phyloP scores from a whole-genome alignment of 1,284 basidiomycete species.

The Cutaneotrichosporon mucoides region DNA sequence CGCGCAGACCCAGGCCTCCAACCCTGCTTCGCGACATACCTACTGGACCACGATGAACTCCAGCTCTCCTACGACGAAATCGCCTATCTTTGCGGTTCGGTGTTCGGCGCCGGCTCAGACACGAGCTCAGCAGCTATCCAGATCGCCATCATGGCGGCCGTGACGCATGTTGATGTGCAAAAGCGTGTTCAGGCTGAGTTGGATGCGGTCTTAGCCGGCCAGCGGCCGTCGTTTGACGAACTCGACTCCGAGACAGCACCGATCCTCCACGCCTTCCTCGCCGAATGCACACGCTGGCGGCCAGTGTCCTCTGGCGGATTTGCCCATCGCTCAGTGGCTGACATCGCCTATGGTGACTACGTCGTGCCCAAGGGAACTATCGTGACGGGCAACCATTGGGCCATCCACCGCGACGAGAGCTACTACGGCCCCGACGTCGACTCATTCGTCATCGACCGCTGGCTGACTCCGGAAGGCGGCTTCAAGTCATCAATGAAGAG shows the following conservation, averaged over 20 bases:
- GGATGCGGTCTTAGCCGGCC: conserved; percentile 49
- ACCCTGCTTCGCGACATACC: conserved; percentile 10
- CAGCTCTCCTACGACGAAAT: conserved; percentile 13
- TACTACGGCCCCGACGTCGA: conserved; percentile 28
- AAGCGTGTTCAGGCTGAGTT: conserved; percentile 59
- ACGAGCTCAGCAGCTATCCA: conserved; percentile 59
- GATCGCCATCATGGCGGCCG: conserved; percentile 60
- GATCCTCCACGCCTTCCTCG: conserved; percentile 15
- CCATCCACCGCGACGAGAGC: conserved; percentile 25
- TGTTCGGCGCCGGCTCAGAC: conserved; percentile 16
- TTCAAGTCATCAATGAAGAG: conserved; percentile 20
- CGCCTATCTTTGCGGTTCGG: conserved; percentile 19
- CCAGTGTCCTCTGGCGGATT: conserved; percentile 22
- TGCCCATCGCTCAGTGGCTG: conserved; percentile 12
- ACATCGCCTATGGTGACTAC: conserved; percentile 8
- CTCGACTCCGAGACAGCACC: not conserved
- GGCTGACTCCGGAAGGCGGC: conserved; percentile 17
- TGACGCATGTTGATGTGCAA: conserved; percentile 58
- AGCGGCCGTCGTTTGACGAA: conserved; percentile 13
- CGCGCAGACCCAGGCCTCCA: conserved; percentile 16
- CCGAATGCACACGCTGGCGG: conserved; percentile 21
- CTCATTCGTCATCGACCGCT: conserved; percentile 24
- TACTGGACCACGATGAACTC: not conserved
- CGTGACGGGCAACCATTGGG: conserved; percentile 19
- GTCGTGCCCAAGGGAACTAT: conserved; percentile 6